Percentiles rank a stretch among this genome's conserved stretches.
These are phyloP conservation scores for Erysimum cheiranthoides DNA, from an alignment of 345 rosid genomes.

Conservation along the genomic window DNA sequence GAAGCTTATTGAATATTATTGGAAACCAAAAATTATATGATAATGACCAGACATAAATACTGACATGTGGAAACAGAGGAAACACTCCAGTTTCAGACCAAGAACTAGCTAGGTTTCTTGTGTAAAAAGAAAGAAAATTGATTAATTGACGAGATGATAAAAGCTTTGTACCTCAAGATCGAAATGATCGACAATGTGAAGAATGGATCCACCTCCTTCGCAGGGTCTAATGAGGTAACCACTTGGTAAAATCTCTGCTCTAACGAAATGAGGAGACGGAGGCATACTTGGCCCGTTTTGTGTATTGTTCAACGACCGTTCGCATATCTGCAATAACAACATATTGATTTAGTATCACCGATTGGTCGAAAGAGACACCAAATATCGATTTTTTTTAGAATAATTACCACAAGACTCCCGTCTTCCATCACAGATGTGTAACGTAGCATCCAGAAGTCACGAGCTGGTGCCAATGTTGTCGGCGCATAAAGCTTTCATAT, in stretches of 20 bases:
- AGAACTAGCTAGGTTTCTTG: conserved; percentile 36
- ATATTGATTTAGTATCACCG: background rate
- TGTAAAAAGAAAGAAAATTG: conserved; percentile 16
- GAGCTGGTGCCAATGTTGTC: conserved; percentile 97
- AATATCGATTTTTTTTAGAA: background rate
- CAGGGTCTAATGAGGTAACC: conserved; percentile 96
- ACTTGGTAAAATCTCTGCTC: conserved; percentile 94
- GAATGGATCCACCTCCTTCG: conserved; percentile 97
- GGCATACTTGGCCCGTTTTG: conserved; percentile 98
- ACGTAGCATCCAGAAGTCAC: conserved; percentile 98
- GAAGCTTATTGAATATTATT: conserved; percentile 8
- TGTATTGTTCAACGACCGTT: conserved; percentile 87
- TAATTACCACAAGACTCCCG: conserved; percentile 91
- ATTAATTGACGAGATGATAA: background rate
- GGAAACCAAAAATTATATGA: background rate
- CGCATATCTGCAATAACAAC: conserved; percentile 64
- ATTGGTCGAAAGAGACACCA: background rate
- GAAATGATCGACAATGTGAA: conserved; percentile 92
- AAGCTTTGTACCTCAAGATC: conserved; percentile 75
- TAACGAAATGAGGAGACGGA: conserved; percentile 85
- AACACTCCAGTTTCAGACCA: conserved; percentile 16
- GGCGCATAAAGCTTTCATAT: conserved; percentile 82
- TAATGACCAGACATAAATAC: background rate
- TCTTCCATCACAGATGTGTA: conserved; percentile 95
- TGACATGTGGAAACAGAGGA: conserved; percentile 12